Percentiles rank a stretch among this genome's conserved stretches.
These are phyloP conservation scores for Syzygium aqueum DNA, from an alignment of 345 rosid genomes.

Conservation along the genomic window DNA sequence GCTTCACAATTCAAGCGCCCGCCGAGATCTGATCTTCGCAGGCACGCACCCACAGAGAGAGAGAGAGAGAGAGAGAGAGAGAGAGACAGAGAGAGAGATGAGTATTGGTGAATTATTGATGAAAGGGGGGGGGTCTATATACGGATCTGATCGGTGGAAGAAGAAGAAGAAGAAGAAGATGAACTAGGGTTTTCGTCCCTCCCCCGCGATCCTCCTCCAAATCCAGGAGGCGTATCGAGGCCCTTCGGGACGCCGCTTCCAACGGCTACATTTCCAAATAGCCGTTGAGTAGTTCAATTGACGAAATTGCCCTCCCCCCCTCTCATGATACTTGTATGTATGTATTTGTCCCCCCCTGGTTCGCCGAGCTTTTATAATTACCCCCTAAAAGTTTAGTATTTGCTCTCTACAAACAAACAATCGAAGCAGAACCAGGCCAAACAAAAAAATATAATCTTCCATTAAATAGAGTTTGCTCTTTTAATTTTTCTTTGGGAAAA, in stretches of 20 bases:
- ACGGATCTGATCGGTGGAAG: neutral
- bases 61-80: neutral
- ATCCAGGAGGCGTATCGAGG: neutral
- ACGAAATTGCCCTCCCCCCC: conserved; percentile 3
- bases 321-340: neutral
- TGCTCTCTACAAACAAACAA: neutral
- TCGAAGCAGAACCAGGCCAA: neutral
- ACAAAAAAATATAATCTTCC: neutral
- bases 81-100: neutral
- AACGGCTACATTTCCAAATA: conserved; percentile 1
- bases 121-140: neutral
- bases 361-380: neutral
- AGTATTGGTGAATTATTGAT: neutral
- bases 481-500: neutral
- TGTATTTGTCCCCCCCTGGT: neutral
- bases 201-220: neutral
- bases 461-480: neutral
- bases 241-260: neutral
- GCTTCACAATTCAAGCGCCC: neutral
- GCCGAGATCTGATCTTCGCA: neutral
- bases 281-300: conserved; percentile 9
- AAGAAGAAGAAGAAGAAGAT: neutral
- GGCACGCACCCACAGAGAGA: neutral
- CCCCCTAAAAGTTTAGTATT: neutral
- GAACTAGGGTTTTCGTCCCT: neutral